Percentiles rank a stretch among this genome's conserved stretches.
Evolutionary conservation across 2,329 filamentous ascomycete species (phyloP).

Genomic region (Lasiodiplodia hormozganensis): DNA sequence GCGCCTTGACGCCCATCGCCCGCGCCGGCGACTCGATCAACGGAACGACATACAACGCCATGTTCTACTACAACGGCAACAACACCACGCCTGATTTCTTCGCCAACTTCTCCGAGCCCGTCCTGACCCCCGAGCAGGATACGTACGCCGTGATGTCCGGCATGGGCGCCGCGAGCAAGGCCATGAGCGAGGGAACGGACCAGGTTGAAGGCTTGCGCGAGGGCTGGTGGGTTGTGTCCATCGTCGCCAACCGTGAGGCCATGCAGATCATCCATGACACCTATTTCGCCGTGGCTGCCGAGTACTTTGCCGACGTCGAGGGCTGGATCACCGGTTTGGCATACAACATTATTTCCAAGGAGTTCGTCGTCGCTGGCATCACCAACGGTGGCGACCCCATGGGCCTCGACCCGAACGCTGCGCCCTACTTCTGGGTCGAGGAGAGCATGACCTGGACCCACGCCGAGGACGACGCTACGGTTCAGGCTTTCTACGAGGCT

Average conservation of each 20-base stretch:
- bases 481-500: constrained; percentile 10
- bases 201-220: constrained; percentile 1
- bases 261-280: constrained; percentile 18
- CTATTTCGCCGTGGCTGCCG: constrained; percentile 14
- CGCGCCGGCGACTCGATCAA: constrained; percentile 33
- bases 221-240: constrained; percentile 9
- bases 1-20: constrained; percentile 33
- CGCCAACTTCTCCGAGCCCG: constrained; percentile 10
- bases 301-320: neutral
- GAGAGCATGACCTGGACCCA: constrained; percentile 33
- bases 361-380: neutral
- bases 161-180: constrained; percentile 4
- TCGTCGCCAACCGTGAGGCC: neutral
- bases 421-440: constrained; percentile 35
- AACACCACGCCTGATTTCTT: neutral
- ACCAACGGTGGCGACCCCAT: constrained; percentile 34
- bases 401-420: constrained; percentile 25
- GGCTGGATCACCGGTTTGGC: constrained; percentile 7
- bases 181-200: constrained; percentile 8
- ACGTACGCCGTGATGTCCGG: neutral
- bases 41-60: constrained; percentile 33
- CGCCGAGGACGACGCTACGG: constrained; percentile 28
- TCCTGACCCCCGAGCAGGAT: constrained; percentile 4
- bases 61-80: constrained; percentile 35
- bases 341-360: constrained; percentile 8